Evolutionary conservation across 306 rosid genomes (phyloP).

Genomic region (Ammopiptanthus mongolicus): DNA sequence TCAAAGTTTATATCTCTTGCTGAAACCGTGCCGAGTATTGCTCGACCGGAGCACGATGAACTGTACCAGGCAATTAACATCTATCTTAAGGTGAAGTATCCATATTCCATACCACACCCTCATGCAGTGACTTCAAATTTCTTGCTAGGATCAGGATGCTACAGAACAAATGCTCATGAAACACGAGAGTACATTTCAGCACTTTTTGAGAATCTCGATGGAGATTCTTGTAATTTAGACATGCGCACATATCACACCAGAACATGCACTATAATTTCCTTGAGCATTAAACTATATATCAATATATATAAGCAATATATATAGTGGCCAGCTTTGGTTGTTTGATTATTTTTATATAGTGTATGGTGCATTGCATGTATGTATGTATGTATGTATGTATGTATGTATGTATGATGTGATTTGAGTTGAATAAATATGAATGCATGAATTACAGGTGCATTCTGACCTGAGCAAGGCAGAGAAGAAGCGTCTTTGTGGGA

Average conservation of each 20-base stretch:
- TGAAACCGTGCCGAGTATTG: constrained; percentile 75
- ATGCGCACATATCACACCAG: neutral
- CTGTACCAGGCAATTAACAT: constrained; percentile 83
- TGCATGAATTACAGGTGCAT: constrained; percentile 52
- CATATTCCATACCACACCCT: neutral
- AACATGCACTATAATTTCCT: neutral
- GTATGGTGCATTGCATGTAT: neutral
- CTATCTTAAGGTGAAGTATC: constrained; percentile 70
- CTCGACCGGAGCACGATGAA: constrained; percentile 62
- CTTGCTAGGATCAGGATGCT: neutral
- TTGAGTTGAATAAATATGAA: constrained; percentile 13
- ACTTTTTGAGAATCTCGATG: neutral
- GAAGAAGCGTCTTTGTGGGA: constrained; percentile 67
- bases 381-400: too few species aligned
- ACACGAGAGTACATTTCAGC: neutral
- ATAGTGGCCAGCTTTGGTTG: neutral
- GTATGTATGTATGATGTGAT: neutral
- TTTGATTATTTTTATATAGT: neutral
- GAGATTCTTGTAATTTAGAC: neutral
- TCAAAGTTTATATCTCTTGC: constrained; percentile 64
- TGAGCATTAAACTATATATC: neutral
- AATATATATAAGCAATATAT: neutral
- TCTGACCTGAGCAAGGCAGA: constrained; percentile 65
- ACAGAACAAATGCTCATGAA: neutral
- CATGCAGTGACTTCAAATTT: neutral